phyloP scores from a whole-genome alignment of 1,139 yeast species.

The Kurtzmaniella natalensis region DNA sequence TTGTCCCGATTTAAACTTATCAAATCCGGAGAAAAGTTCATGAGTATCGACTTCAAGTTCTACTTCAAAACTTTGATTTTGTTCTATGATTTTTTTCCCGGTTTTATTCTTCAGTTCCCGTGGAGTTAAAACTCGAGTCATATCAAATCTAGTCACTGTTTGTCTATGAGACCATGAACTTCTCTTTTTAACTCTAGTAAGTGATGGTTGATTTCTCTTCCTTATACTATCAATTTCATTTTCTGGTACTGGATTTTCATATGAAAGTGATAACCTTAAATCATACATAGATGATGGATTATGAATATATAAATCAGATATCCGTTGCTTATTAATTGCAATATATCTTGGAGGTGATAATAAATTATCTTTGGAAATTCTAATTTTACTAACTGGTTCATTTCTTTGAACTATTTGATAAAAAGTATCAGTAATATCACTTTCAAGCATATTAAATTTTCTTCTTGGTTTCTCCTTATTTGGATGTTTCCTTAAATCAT shows the following conservation, averaged over 20 bases:
- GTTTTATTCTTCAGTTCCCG: slow-evolving; percentile 40
- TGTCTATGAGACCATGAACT: slow-evolving; percentile 59
- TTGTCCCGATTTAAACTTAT: slow-evolving; percentile 40
- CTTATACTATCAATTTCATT: slow-evolving; percentile 43
- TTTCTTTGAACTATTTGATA: slow-evolving; percentile 34
- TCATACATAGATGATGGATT: slow-evolving; percentile 80
- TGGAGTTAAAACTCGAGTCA: slow-evolving; percentile 57
- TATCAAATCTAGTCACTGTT: slow-evolving; percentile 68
- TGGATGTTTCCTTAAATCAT: slow-evolving; percentile 24
- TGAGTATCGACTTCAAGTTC: slow-evolving; percentile 72
- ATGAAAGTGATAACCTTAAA: slow-evolving; percentile 65
- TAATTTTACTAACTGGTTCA: slow-evolving; percentile 55
- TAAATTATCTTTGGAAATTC: slow-evolving; percentile 59
- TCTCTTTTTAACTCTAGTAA: slow-evolving; percentile 61
- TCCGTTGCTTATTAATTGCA: slow-evolving; percentile 67
- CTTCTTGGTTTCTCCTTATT: slow-evolving; percentile 29
- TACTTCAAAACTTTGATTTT: slow-evolving; percentile 49
- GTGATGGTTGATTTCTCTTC: slow-evolving; percentile 39
- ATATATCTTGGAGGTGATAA: slow-evolving; percentile 62
- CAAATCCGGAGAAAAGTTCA: slow-evolving; percentile 61
- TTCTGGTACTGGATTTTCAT: slow-evolving; percentile 68
- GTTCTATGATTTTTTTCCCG: slow-evolving; percentile 35
- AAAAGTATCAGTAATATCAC: slow-evolving; percentile 40
- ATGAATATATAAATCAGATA: slow-evolving; percentile 66
- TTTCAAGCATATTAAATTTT: slow-evolving; percentile 37